Percentiles rank a stretch among this genome's conserved stretches.
These are phyloP conservation scores for Hansenula lynferdii DNA, from an alignment of 1,139 yeast genomes.

Conservation along the genomic window DNA sequence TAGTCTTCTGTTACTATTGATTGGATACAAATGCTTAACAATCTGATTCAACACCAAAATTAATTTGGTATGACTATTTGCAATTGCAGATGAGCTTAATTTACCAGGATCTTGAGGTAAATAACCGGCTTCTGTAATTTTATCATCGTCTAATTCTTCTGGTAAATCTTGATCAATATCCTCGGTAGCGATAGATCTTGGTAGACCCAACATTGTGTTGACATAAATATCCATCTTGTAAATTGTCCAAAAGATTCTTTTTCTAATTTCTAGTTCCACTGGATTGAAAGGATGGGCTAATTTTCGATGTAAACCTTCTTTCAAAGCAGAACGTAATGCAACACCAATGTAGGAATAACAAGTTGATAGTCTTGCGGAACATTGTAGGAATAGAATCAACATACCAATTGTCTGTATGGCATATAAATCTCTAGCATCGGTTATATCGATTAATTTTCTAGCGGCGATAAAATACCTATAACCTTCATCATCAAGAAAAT, in stretches of 20 bases:
- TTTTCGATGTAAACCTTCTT: conserved; percentile 85
- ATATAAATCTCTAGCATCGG: conserved; percentile 58
- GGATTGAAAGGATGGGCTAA: conserved; percentile 67
- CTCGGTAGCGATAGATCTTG: conserved; percentile 64
- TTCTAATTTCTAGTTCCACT: conserved; percentile 80
- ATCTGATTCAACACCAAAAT: conserved; percentile 55
- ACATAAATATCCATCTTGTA: conserved; percentile 90
- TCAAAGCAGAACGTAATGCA: conserved; percentile 78
- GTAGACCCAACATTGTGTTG: conserved; percentile 85
- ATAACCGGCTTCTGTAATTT: conserved; percentile 55
- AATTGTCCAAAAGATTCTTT: conserved; percentile 82
- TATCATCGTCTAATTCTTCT: conserved; percentile 80
- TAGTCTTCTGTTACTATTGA: conserved; percentile 31
- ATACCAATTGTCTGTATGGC: conserved; percentile 70
- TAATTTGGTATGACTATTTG: conserved; percentile 79
- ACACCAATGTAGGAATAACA: conserved; percentile 93
- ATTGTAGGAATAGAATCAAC: conserved; percentile 74
- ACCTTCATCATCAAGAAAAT: conserved; percentile 69
- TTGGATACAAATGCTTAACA: conserved; percentile 53
- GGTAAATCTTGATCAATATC: conserved; percentile 92
- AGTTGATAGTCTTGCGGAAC: conserved; percentile 85
- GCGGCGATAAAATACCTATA: conserved; percentile 87
- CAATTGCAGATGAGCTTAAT: conserved; percentile 73
- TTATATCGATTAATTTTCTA: conserved; percentile 70
- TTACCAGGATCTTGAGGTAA: conserved; percentile 33